A percentile compares a stretch with the other conserved stretches of the same genome.
Conservation (phyloP, 1,284 basidiomycete genomes). For the Trichosporon asahii region DNA sequence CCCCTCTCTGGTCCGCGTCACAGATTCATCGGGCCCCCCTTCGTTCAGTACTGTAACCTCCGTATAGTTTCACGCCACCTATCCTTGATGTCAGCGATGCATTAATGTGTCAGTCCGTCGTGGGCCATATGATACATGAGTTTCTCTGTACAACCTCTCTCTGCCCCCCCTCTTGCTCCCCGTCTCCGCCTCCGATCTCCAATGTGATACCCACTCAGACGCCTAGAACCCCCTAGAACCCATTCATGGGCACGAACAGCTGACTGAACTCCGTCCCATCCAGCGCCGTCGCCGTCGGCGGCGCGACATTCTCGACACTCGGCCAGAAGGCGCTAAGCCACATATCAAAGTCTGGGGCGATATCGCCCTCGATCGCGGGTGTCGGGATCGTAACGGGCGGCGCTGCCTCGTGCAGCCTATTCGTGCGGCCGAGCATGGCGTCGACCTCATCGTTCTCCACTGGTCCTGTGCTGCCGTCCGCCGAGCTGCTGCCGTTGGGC, state of each 20-base stretch:
- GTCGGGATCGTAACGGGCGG: neutral
- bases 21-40: too few relatives aligned
- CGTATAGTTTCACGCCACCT: too few relatives aligned
- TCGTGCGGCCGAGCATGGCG: constrained; percentile 7
- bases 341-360: constrained; percentile 4
- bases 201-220: too few relatives aligned
- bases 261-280: constrained; percentile 3
- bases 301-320: constrained; percentile 2
- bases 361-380: neutral
- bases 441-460: neutral
- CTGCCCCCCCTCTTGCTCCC: neutral
- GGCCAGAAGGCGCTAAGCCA: constrained; percentile 4
- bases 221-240: neutral
- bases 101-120: too few relatives aligned
- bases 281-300: neutral
- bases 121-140: too few relatives aligned
- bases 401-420: neutral
- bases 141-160: too few relatives aligned
- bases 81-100: too few relatives aligned
- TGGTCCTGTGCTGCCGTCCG: neutral
- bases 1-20: too few relatives aligned
- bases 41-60: too few relatives aligned
- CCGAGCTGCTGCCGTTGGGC: neutral
- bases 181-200: too few relatives aligned
- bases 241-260: constrained; percentile 9